These are phyloP conservation scores for Arthrinium puccinioides DNA, from an alignment of 2,329 filamentous ascomycete species.

Conservation along the genomic window DNA sequence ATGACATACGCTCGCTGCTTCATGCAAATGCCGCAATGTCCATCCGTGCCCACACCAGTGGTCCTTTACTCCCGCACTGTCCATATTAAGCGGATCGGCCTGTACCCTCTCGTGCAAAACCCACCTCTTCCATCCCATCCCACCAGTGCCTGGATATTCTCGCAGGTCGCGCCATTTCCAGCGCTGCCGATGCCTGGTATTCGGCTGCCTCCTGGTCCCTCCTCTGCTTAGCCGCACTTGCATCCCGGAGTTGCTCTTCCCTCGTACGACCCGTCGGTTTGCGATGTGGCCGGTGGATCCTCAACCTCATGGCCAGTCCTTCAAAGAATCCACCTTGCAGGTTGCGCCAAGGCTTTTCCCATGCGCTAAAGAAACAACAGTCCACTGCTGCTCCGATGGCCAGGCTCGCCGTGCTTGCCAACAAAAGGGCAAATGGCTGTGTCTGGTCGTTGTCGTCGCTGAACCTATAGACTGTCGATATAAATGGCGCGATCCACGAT, in stretches of 20 bases:
- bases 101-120: not conserved
- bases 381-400: slow-evolving; percentile 62
- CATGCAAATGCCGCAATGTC: too few species aligned
- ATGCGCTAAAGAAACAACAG: slow-evolving; percentile 57
- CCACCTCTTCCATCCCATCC: slow-evolving; percentile 23
- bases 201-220: slow-evolving; percentile 37
- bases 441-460: slow-evolving; percentile 18
- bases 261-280: slow-evolving; percentile 33
- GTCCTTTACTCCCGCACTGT: too few species aligned
- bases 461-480: slow-evolving; percentile 55
- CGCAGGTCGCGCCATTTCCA: slow-evolving; percentile 8
- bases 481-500: slow-evolving; percentile 67
- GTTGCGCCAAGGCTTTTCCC: slow-evolving; percentile 66
- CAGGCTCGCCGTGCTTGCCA: slow-evolving; percentile 50
- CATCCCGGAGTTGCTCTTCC: slow-evolving; percentile 46
- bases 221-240: slow-evolving; percentile 37
- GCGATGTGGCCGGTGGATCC: slow-evolving; percentile 6
- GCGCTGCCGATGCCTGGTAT: slow-evolving; percentile 8
- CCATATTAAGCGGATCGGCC: too few species aligned
- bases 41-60: too few species aligned
- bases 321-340: slow-evolving; percentile 30
- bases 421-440: slow-evolving; percentile 48
- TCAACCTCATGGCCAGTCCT: slow-evolving; percentile 15
- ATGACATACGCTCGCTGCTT: too few species aligned
- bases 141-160: slow-evolving; percentile 28